These are phyloP conservation scores for Xylariaceae sp. DNA, from an alignment of 2,329 filamentous ascomycete genomes.

Conservation along the genomic window DNA sequence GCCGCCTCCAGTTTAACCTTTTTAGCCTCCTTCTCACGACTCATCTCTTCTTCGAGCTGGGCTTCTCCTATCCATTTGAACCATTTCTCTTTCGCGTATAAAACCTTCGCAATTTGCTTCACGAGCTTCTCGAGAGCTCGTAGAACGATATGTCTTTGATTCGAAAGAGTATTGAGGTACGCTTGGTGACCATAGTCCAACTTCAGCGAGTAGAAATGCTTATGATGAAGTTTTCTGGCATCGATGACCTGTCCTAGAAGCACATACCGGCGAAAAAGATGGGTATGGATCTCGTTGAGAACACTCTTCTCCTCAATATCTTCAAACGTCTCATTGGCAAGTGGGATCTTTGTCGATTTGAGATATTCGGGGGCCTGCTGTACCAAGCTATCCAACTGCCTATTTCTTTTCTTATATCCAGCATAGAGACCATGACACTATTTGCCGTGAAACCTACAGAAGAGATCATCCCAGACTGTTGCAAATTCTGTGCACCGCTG, in stretches of 20 bases:
- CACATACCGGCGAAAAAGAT: constrained; percentile 46
- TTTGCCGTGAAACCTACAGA: constrained; percentile 36
- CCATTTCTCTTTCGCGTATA: constrained; percentile 55
- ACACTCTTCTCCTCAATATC: constrained; percentile 45
- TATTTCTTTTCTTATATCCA: constrained; percentile 56
- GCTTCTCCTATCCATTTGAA: constrained; percentile 52
- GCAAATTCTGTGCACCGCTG: constrained; percentile 12
- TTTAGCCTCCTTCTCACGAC: constrained; percentile 54
- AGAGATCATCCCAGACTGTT: constrained; percentile 19
- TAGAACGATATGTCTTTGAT: constrained; percentile 40
- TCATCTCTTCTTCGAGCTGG: constrained; percentile 52
- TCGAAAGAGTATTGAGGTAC: constrained; percentile 40
- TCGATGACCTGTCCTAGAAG: constrained; percentile 36
- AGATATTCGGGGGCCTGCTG: constrained; percentile 46
- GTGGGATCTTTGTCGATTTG: constrained; percentile 39
- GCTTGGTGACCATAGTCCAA: constrained; percentile 43
- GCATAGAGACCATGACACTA: constrained; percentile 53
- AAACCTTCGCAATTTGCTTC: constrained; percentile 48
- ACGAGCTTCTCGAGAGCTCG: constrained; percentile 50
- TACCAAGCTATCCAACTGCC: constrained; percentile 47
- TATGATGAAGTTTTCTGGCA: constrained; percentile 37
- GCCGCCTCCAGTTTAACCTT: constrained; percentile 55
- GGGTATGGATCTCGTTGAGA: constrained; percentile 47
- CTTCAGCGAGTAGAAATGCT: constrained; percentile 39
- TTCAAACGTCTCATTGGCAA: constrained; percentile 49